Conservation (phyloP, 176 grass and related monocot species). For the Pharus latifolius region DNA sequence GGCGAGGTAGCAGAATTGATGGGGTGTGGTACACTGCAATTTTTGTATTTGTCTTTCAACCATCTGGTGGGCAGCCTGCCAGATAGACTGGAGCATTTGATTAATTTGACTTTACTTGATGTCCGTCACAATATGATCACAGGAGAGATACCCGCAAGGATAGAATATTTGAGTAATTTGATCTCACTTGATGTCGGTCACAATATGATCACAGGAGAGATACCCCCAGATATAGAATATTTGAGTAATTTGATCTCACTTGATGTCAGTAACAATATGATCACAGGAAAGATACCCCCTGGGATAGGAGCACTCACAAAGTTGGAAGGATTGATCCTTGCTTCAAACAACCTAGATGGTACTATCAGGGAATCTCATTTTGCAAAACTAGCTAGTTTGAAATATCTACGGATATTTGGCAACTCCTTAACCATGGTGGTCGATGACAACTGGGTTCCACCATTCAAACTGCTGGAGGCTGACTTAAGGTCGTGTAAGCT, state of each 20-base stretch:
- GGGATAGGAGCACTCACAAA: not conserved
- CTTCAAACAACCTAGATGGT: slow-evolving; percentile 16
- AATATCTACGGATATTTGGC: not conserved
- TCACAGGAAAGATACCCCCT: slow-evolving; percentile 15
- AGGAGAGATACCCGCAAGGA: slow-evolving; percentile 30
- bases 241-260: not conserved
- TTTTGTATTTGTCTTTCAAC: not conserved
- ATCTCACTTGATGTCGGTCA: too few relatives aligned
- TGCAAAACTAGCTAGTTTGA: not conserved
- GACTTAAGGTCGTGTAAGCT: not conserved
- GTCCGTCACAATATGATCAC: not conserved
- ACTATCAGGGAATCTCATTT: slow-evolving; percentile 20
- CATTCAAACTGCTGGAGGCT: not conserved
- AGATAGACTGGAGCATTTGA: not conserved
- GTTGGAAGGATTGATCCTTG: not conserved
- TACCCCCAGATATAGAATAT: too few relatives aligned
- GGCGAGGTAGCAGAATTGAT: not conserved
- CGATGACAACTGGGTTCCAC: not conserved
- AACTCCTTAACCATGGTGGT: not conserved
- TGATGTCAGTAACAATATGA: not conserved
- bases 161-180: too few relatives aligned
- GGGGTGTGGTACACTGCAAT: not conserved
- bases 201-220: too few relatives aligned
- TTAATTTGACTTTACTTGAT: not conserved
- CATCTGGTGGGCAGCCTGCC: slow-evolving; percentile 5